Evolutionary conservation across 2,329 filamentous ascomycete genomes (phyloP), one percentile per base, ranked within the genome.

Genomic region (Chaetomiaceae sp.): DNA sequence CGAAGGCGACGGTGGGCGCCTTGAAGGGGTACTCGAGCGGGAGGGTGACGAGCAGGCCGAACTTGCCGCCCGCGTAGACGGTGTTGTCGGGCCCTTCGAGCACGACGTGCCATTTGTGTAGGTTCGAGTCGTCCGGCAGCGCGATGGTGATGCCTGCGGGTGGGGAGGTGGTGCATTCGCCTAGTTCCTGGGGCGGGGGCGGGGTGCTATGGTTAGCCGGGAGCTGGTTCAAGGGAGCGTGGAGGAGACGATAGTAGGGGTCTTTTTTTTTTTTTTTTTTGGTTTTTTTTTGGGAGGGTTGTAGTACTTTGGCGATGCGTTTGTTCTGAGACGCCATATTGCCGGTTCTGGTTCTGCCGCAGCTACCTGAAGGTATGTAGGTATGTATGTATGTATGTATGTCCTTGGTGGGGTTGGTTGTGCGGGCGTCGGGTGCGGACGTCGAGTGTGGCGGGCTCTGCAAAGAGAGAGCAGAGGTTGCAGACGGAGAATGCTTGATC

Each of bases 1-100:
- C 74, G 79, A 96, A 95, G 66, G 79, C 83, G 62, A 95, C 78
- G 55, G 79, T 75, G 14, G 90, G 90, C 20, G 90, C 84, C 72
- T 94, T 94, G 83, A 95, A 96, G 32, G 90, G 90, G 75, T 95
- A 96, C 65, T 90, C 86, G 62, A 76, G 73, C 13, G 90, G 90
- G 10, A 96, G 82, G 36, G 72, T 77, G 61, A 96, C 76, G 57
- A 84, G 72, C 56, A 96, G 73, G 61, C 81, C 81, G 79, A 90
- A 96, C 60, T 73, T 75, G 65, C 90, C 90, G 62, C 83, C 85
- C 76, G 69, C 65, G 72, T 80, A 83, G 59, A 71, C 63, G 2
- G 75, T 73, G 32, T 60, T 54, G 3, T 70, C 44, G 0, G 79
- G 78, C 1, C 77, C 77, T 2, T 63, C 36, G 53, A 82, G 69